A percentile compares a stretch with the other conserved stretches of the same genome.
phyloP scores from a whole-genome alignment of 371 early-diverging fungal genomes.

The Entomophthora muscae region DNA sequence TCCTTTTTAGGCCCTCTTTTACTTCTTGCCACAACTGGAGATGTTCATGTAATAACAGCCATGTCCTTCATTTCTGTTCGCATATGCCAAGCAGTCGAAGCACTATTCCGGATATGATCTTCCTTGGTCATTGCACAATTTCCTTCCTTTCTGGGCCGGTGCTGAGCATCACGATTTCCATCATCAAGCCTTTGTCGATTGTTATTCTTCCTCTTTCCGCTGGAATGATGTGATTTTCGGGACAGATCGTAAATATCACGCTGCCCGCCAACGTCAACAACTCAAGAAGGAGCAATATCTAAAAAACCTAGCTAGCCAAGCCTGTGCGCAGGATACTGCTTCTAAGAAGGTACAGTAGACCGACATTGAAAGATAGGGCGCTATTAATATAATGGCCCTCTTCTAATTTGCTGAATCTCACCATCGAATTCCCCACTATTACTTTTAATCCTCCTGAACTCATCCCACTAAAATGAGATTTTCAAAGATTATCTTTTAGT shows the following conservation, averaged over 20 bases:
- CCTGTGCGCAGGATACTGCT: no score
- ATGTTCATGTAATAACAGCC: constrained; percentile 61
- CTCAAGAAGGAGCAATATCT: constrained; percentile 4
- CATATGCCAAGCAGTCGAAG: constrained; percentile 70
- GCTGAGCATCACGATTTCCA: constrained; percentile 76
- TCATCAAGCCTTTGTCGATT: constrained; percentile 62
- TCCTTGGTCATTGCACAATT: constrained; percentile 69
- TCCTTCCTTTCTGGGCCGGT: constrained; percentile 62
- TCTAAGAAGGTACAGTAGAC: no score
- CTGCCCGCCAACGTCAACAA: constrained; percentile 23
- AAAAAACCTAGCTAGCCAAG: no score
- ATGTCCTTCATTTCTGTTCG: constrained; percentile 58
- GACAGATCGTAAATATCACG: constrained; percentile 57
- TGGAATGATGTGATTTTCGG: constrained; percentile 72
- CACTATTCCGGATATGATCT: constrained; percentile 91
- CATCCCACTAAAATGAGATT: no score
- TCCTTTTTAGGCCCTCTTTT: constrained; percentile 55
- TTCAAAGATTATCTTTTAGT: no score
- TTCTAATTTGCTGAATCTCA: no score
- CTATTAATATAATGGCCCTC: no score
- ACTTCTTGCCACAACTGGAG: constrained; percentile 30
- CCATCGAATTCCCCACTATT: no score
- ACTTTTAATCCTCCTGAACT: no score
- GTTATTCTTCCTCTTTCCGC: constrained; percentile 60
- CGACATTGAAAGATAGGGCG: no score